Percentiles rank a stretch among this genome's conserved stretches.
These are phyloP conservation scores for Firmiana major DNA, from an alignment of 345 rosid genomes.

Conservation along the genomic window DNA sequence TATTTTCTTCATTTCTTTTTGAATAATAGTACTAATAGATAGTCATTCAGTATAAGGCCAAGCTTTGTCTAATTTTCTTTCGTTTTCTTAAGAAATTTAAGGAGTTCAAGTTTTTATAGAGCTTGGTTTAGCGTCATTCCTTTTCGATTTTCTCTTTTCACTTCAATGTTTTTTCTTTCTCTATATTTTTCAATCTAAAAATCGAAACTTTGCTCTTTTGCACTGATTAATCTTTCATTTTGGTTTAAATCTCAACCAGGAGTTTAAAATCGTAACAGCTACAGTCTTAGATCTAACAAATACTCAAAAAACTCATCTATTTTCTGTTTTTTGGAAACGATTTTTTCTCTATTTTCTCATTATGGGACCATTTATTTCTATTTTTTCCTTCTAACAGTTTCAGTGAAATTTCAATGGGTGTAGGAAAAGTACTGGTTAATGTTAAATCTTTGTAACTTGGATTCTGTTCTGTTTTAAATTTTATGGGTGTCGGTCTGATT, in stretches of 20 bases:
- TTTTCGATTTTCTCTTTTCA: background rate
- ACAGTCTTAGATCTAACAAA: slow-evolving; percentile 7
- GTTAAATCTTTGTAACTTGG: background rate
- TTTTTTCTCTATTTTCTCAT: background rate
- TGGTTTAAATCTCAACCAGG: background rate
- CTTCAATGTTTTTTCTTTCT: background rate
- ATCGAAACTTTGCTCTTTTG: slow-evolving; percentile 1
- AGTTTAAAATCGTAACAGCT: background rate
- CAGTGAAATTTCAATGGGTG: background rate
- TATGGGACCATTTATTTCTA: background rate
- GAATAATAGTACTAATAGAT: background rate
- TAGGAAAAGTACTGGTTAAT: background rate
- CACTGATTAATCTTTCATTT: background rate
- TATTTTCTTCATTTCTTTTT: background rate
- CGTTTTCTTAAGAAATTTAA: background rate
- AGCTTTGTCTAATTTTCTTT: background rate
- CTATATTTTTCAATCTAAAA: slow-evolving; percentile 1
- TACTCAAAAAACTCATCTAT: background rate
- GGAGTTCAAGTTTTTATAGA: background rate
- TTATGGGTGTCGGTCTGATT: background rate
- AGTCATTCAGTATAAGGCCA: background rate
- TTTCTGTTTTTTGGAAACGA: background rate
- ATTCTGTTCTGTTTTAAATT: slow-evolving; percentile 5
- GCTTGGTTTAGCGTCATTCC: background rate
- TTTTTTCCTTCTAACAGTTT: background rate